Conservation (phyloP, 2,329 filamentous ascomycete species). For the Ophiognomonia clavigignenti-juglandacearum region DNA sequence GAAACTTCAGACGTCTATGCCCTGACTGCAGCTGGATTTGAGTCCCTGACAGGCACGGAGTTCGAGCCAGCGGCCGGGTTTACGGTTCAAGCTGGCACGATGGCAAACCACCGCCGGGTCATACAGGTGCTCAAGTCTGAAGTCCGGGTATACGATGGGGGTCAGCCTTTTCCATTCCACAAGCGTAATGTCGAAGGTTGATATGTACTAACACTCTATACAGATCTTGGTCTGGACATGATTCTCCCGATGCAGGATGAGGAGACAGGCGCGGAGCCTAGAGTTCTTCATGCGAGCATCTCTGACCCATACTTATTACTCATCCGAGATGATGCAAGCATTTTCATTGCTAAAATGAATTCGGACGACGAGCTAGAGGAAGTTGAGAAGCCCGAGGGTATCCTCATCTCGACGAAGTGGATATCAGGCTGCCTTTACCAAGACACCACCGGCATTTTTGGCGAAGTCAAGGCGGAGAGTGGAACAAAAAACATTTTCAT, state of each 20-base stretch:
- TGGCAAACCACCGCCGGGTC: slow-evolving; percentile 75
- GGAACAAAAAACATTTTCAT: slow-evolving; percentile 54
- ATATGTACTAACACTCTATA: slow-evolving; percentile 17
- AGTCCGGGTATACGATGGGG: slow-evolving; percentile 83
- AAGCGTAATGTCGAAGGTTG: too few relatives aligned
- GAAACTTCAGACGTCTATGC: slow-evolving; percentile 77
- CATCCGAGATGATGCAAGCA: slow-evolving; percentile 75
- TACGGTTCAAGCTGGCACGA: slow-evolving; percentile 78
- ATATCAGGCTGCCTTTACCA: slow-evolving; percentile 77
- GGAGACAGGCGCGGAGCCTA: slow-evolving; percentile 74
- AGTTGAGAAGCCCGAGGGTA: slow-evolving; percentile 57
- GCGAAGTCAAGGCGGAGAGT: slow-evolving; percentile 34
- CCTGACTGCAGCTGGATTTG: slow-evolving; percentile 67
- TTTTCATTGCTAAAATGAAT: slow-evolving; percentile 75
- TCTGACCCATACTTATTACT: slow-evolving; percentile 82
- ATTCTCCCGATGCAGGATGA: slow-evolving; percentile 93
- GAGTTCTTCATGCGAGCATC: slow-evolving; percentile 76
- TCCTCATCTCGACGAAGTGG: slow-evolving; percentile 64
- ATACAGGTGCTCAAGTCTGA: slow-evolving; percentile 86
- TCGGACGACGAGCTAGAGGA: slow-evolving; percentile 82
- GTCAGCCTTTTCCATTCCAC: slow-evolving; percentile 55
- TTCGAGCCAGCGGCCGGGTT: slow-evolving; percentile 87
- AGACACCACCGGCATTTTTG: slow-evolving; percentile 56
- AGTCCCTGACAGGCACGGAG: slow-evolving; percentile 75
- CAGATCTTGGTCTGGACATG: slow-evolving; percentile 81